Conservation (phyloP, 805 yeast genomes). For the Yamadazyma akitaensis region DNA sequence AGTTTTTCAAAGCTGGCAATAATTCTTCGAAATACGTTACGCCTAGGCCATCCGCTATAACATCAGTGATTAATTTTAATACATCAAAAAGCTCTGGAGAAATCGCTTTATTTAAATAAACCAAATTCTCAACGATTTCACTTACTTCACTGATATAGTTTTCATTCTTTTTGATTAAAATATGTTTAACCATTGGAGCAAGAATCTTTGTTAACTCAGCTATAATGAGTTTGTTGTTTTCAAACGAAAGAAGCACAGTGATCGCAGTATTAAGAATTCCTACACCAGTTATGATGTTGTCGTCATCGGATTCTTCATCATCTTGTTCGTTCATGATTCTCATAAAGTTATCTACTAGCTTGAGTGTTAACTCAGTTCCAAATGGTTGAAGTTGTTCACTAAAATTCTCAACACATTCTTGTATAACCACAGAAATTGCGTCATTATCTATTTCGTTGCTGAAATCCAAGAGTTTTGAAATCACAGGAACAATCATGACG, state of each 20-base stretch:
- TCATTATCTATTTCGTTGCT: constrained; percentile 86
- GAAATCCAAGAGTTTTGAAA: constrained; percentile 72
- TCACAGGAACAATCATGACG: constrained; percentile 68
- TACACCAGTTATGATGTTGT: constrained; percentile 76
- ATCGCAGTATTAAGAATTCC: constrained; percentile 80
- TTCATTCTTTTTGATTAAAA: constrained; percentile 61
- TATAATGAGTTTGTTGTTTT: constrained; percentile 69
- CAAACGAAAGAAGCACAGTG: constrained; percentile 78
- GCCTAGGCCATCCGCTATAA: constrained; percentile 40
- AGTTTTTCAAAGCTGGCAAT: constrained; percentile 70
- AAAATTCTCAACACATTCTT: constrained; percentile 88
- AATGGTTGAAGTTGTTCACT: constrained; percentile 86
- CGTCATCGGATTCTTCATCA: constrained; percentile 35
- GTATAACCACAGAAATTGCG: constrained; percentile 85
- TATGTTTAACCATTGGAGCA: constrained; percentile 64
- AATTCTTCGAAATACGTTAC: constrained; percentile 72
- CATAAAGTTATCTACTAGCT: constrained; percentile 68
- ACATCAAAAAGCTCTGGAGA: constrained; percentile 75
- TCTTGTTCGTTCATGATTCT: constrained; percentile 30
- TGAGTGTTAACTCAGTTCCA: constrained; percentile 52
- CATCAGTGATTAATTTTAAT: constrained; percentile 46
- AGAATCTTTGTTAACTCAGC: constrained; percentile 62
- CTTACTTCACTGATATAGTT: constrained; percentile 76
- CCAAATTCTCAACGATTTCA: constrained; percentile 58
- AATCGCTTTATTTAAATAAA: constrained; percentile 33